Percentiles rank a stretch among this genome's conserved stretches.
Evolutionary conservation across 73 alveolate species (phyloP).

Genomic region (Paramecium sexaurelia): DNA sequence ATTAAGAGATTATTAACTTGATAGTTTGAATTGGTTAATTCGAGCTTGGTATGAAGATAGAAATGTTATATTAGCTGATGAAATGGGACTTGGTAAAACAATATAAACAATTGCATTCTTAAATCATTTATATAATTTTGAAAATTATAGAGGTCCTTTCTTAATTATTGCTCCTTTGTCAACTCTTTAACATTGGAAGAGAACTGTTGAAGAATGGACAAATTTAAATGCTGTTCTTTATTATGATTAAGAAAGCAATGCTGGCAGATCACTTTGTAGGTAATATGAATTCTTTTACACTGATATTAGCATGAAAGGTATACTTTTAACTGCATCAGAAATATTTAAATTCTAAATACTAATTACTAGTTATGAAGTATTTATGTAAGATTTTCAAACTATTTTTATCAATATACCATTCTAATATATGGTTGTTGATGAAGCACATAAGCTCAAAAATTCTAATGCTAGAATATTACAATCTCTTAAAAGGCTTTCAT

Average conservation of each 20-base stretch:
- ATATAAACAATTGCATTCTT: conserved; percentile 89
- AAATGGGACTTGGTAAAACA: conserved; percentile 98
- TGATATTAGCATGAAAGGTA: conserved; percentile 83
- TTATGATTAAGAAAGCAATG: conserved; percentile 83
- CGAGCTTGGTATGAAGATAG: conserved; percentile 81
- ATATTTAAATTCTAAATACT: conserved; percentile 82
- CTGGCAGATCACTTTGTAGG: conserved; percentile 83
- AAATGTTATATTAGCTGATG: conserved; percentile 91
- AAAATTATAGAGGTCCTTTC: conserved; percentile 86
- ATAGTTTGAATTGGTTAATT: conserved; percentile 93
- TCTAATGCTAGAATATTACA: conserved; percentile 91
- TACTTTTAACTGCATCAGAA: conserved; percentile 74
- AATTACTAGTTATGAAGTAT: conserved; percentile 95
- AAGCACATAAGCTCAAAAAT: conserved; percentile 98
- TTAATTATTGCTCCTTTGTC: conserved; percentile 90
- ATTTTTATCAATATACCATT: conserved; percentile 85
- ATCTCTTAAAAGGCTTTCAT: conserved; percentile 90
- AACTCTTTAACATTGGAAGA: conserved; percentile 92
- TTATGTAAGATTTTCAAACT: conserved; percentile 84
- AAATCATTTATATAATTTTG: conserved; percentile 67
- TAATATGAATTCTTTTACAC: conserved; percentile 84
- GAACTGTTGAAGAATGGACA: conserved; percentile 94
- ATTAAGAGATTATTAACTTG: conserved; percentile 90
- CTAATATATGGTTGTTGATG: conserved; percentile 95
- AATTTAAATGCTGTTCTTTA: conserved; percentile 82